Base-by-base conservation (phyloP, 805 yeast species). In the Candida berthetii region DNA sequence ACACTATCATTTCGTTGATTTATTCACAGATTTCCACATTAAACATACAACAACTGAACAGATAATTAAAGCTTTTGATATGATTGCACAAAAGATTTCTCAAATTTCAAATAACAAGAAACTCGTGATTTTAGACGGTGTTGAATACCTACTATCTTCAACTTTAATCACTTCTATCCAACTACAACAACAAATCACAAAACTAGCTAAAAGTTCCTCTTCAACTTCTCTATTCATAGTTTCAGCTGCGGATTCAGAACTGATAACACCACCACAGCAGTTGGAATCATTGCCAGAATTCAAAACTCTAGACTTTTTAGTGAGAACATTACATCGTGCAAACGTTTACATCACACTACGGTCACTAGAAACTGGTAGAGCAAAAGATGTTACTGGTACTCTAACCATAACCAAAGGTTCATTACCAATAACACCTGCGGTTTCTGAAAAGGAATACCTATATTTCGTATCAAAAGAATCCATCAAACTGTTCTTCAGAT, bases 351-450 rank as follows among this genome's bases (percentile, higher is more conserved):
- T 87, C n/a, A 66, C 72, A 17, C 54, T 87, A 29, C 73, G 76
- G 50, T 89, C 95, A 1, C 63, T 88, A 44, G 68, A 74, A 3
- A 86, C 96, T 0, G 96, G 96, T 0, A 69, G 87, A 50, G 95
- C 96, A 0, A 76, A 74, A 36, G 96, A 88, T 55, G 74, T 85
- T 3, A 82, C 95, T 0, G 96, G 96, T 1, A 69, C 81, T 4
- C 54, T 88, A 33, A 67, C 75, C 0, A 69, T 88, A 0, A 61
- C 80, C 0, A 65, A 63, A 38, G 96, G 96, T 0, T 37, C 49
- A 4, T 27, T 48, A 16, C 59, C 56, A 10, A 48, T 27, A 37
- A 46, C 39, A 0, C 27, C 43, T 0, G 35, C 53, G 0, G 69
- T 78, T 0, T 48, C 57, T 3, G 91, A 85, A 53, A 78, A 70